Conservation (phyloP, 2,329 filamentous ascomycete species). For the Penicillium glabrum region DNA sequence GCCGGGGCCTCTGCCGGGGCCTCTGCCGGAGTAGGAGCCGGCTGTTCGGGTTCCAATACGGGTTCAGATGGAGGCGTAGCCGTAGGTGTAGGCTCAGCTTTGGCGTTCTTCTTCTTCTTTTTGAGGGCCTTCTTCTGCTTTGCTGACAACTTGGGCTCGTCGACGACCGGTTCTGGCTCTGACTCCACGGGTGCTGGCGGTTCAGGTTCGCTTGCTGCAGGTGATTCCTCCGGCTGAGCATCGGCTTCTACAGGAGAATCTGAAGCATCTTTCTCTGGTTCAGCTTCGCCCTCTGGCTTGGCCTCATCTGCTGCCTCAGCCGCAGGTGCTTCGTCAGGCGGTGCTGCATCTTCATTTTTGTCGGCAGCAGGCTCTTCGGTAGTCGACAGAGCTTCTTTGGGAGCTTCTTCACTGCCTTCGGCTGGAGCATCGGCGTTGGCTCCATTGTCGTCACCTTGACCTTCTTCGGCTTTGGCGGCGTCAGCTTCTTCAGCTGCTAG, state of each 20-base stretch:
- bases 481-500: conserved; percentile 34
- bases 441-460: conserved; percentile 1
- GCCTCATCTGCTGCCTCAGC: conserved; percentile 2
- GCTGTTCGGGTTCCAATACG: background rate
- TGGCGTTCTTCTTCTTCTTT: conserved; percentile 12
- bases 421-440: conserved; percentile 1
- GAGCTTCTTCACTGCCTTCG: conserved; percentile 6
- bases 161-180: background rate
- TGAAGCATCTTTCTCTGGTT: background rate
- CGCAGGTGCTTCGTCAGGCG: conserved; percentile 10
- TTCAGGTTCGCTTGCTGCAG: background rate
- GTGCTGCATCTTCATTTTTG: conserved; percentile 1
- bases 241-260: background rate
- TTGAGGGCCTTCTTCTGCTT: conserved; percentile 13
- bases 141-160: background rate
- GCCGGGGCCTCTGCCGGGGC: background rate
- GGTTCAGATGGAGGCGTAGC: conserved; percentile 15
- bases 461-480: conserved; percentile 6
- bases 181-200: background rate
- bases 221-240: conserved; percentile 11
- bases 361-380: conserved; percentile 11
- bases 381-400: conserved; percentile 3
- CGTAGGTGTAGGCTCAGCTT: conserved; percentile 10
- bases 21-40: background rate
- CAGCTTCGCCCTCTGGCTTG: background rate